Conservation (phyloP, 495 filamentous ascomycete species). For the Tirmania nivea region DNA sequence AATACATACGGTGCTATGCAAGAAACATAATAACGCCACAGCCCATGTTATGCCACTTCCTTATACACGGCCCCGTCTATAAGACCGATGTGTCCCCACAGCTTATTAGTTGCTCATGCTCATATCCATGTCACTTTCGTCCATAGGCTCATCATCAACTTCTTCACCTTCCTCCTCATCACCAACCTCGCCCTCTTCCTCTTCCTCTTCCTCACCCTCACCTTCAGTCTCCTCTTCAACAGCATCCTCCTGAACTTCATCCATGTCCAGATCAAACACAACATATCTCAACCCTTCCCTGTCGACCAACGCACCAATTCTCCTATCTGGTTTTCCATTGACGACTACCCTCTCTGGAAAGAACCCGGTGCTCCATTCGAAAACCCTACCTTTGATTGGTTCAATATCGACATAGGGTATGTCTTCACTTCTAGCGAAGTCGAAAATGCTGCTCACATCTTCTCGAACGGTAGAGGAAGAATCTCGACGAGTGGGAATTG, state of each 20-base stretch:
- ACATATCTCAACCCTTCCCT: conserved; percentile 33
- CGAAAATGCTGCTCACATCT: background rate
- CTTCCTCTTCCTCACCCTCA: conserved; percentile 20
- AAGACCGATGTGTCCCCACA: too few relatives aligned
- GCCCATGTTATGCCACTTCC: too few relatives aligned
- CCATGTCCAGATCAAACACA: conserved; percentile 33
- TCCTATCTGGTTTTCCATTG: conserved; percentile 32
- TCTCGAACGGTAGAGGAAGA: conserved; percentile 7
- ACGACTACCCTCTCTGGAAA: conserved; percentile 29
- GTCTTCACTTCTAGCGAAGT: background rate
- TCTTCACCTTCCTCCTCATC: conserved; percentile 8
- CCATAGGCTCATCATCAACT: background rate
- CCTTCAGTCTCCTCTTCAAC: conserved; percentile 12
- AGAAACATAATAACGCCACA: too few relatives aligned
- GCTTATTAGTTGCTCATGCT: background rate
- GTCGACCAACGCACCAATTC: conserved; percentile 35
- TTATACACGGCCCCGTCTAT: too few relatives aligned
- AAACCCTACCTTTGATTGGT: background rate
- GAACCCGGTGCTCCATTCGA: conserved; percentile 12
- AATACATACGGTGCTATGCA: too few relatives aligned
- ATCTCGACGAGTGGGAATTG: conserved; percentile 6
- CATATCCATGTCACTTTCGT: background rate
- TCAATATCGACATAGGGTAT: background rate
- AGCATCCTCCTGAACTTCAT: conserved; percentile 10
- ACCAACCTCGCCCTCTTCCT: conserved; percentile 20